Evolutionary conservation across 2,329 filamentous ascomycete genomes (phyloP).

Genomic region (Colletotrichum sp.): DNA sequence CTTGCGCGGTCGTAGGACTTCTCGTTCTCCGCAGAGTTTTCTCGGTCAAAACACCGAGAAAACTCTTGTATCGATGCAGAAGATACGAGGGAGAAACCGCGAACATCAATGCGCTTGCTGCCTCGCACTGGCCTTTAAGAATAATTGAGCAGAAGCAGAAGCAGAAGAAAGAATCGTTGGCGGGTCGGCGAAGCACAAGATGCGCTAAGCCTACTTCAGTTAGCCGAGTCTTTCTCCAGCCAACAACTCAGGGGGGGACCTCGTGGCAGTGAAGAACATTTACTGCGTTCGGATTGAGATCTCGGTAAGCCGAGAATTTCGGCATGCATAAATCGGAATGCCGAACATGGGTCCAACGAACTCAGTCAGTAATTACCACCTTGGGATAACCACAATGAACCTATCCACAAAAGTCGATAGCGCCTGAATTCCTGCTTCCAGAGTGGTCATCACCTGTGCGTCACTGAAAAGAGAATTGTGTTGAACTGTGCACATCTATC

Average conservation of each 20-base stretch:
- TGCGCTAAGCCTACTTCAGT: background rate
- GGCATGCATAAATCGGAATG: background rate
- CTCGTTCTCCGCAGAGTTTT: background rate
- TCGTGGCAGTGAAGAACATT: background rate
- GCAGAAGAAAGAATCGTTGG: background rate
- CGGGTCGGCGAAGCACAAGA: background rate
- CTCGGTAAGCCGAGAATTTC: background rate
- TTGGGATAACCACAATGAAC: background rate
- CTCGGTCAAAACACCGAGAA: background rate
- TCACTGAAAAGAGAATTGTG: background rate
- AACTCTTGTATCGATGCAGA: background rate
- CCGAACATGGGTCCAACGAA: background rate
- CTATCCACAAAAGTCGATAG: background rate
- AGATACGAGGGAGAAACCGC: background rate
- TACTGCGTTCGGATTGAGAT: background rate
- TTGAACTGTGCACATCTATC: background rate
- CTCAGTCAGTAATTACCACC: background rate
- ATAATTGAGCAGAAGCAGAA: background rate
- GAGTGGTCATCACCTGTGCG: background rate
- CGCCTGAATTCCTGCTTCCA: background rate
- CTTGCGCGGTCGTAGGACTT: background rate
- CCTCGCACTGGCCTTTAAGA: background rate
- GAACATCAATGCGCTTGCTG: background rate
- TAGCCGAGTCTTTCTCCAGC: background rate
- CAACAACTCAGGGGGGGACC: background rate